Base-by-base conservation (phyloP, 768 basidiomycete species). In the Aureoboletus auriporus region DNA sequence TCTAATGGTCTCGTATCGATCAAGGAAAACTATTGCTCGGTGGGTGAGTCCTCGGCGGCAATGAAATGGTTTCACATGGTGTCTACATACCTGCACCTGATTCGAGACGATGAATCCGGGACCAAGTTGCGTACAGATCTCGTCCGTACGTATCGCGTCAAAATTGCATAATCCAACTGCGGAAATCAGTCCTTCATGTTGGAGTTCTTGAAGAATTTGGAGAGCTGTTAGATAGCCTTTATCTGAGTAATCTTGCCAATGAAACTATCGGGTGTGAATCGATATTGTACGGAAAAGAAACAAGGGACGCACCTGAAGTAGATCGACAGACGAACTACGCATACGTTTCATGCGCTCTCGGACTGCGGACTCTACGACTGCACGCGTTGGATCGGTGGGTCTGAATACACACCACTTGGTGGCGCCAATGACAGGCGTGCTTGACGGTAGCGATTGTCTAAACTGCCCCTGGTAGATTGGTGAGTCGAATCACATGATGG, bases 371-470 rank as follows among this genome's bases (percentile, higher is more conserved):
- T 82, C 73, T 42, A 89, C 86, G 44, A 75, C 65, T 28, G 72
- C 64, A 7, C 77, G 78, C 4, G 84, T 75, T 2, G 78, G 71
- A 12, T 66, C 66, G 13, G 72, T 69, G 27, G 69, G 68, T 49
- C 77, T 73, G 70, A 91, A 91, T 12, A 89, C 78, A 63, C 89
- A 91, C 88, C 87, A 93, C 62, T 93, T 93, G 3, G 91, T 93
- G 1, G 84, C 87, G 37, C 87, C 85, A 23, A 91, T 52, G 9
- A 86, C 74, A 4, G 66, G 57, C 33, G 70, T 60, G 27, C 73
- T 59, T 28, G 67, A 53, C 27, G 71, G 63, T 14, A 79, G 64
- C 11, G 75, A 70, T 52, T 69, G 60, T 57, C 76, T 76, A 67
- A 86, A 87, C 63, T 85, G 80, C 11, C 89, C 89, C 89, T 91